Base-by-base conservation (phyloP, 2,329 filamentous ascomycete species). In the Torrubiella hemipterigena region DNA sequence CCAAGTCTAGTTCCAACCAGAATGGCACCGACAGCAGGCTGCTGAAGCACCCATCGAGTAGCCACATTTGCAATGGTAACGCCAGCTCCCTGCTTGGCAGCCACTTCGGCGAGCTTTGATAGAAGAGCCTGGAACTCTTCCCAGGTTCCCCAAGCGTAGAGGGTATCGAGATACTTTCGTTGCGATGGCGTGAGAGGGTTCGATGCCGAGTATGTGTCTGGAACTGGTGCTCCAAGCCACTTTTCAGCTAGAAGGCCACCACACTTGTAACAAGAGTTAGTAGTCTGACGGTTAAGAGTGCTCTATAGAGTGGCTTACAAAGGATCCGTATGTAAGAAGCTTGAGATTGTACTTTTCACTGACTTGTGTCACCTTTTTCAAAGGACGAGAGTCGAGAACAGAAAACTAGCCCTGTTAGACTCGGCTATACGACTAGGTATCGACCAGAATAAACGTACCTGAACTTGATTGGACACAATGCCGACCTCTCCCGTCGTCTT, bases 11-110 rank as follows among this genome's bases (percentile, higher is more conserved):
- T 56, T 3, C 65, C 63, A 5, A 69, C 55, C 20, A 68, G 62
- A 2, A 67, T 61, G 2, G 63, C 63, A 4, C 58, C 63, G 0
- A 69, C 64, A 30, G 52, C 53, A 4, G 55, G 50, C 32, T 63
- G 54, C 36, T 69, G 63, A 12, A 68, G 48, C 1, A 69, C 60
- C 56, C 61, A 68, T 38, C 63, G 49, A 7, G 54, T 56, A 2
- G 64, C 64, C 2, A 67, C 61, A 9, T 57, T 59, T 1, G 63
- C 54, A 13, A 67, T 48, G 2, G 51, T 49, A 2, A 63, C 57
- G 0, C 38, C 29, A n/a, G n/a, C n/a, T n/a, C n/a, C n/a, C 36
- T 67, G 49, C 28, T 58, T 61, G n/a, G 36, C 35, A 1, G 55
- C 58, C n/a, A 67, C 52, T 0, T 20, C 24, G 4, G 45, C 42